These are phyloP conservation scores for Dryadomyces sulphureus DNA, from an alignment of 2,329 filamentous ascomycete species.

Conservation along the genomic window DNA sequence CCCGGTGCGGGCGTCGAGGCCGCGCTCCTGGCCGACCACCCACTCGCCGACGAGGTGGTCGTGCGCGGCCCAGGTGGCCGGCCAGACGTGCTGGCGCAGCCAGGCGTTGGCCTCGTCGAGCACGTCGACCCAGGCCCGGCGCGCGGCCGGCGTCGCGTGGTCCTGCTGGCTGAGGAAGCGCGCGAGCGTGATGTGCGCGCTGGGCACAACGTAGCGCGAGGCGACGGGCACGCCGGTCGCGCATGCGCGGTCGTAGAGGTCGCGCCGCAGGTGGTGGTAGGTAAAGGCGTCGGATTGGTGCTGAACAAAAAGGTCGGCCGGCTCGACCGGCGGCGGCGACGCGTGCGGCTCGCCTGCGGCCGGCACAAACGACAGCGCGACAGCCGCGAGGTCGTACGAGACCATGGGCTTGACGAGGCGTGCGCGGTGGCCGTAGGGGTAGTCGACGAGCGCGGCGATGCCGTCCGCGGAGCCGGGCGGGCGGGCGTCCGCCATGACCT, in stretches of 20 bases:
- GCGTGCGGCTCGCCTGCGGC: conserved; percentile 45
- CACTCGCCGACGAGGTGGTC: conserved; percentile 50
- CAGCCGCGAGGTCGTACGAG: conserved; percentile 70
- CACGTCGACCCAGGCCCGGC: conserved; percentile 48
- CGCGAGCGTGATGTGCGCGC: conserved; percentile 76
- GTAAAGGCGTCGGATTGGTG: conserved; percentile 50
- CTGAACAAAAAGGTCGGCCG: conserved; percentile 13
- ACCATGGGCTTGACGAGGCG: conserved; percentile 70
- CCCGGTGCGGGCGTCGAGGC: conserved; percentile 62
- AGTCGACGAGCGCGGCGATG: conserved; percentile 46
- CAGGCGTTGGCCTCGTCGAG: conserved; percentile 68
- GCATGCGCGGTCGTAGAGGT: conserved; percentile 51
- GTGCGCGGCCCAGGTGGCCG: conserved; percentile 19
- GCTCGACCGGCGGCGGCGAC: conserved; percentile 25
- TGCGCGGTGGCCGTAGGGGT: conserved; percentile 46
- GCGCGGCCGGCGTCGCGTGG: conserved; percentile 40
- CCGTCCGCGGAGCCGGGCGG: conserved; percentile 17
- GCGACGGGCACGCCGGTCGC: conserved; percentile 53
- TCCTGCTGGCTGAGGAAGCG: conserved; percentile 60
- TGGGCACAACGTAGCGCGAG: conserved; percentile 76
- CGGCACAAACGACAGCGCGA: conserved; percentile 79
- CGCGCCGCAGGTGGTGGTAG: conserved; percentile 79
- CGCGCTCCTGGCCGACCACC: conserved; percentile 75
- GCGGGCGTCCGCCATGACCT: conserved; percentile 24
- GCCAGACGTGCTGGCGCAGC: conserved; percentile 60